Evolutionary conservation across 768 basidiomycete genomes (phyloP).

Genomic region (Naganishia vaughanmartiniae): DNA sequence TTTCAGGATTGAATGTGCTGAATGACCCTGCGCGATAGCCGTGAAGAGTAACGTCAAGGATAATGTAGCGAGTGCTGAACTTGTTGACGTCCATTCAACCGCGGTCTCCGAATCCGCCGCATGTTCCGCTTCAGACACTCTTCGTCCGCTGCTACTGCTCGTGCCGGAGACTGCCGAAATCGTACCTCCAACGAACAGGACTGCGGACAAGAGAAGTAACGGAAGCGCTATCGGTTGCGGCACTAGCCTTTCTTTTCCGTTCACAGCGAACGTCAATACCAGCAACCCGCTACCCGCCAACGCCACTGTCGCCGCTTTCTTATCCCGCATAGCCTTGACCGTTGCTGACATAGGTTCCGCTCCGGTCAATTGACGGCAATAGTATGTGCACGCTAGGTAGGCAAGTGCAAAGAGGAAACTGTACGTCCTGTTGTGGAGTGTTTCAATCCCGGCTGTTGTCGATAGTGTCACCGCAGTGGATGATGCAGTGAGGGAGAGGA

Average conservation of each 20-base stretch:
- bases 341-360: neutral
- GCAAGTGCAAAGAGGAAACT: neutral
- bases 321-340: neutral
- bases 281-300: neutral
- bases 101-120: neutral
- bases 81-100: neutral
- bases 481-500: neutral
- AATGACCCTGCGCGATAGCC: neutral
- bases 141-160: neutral
- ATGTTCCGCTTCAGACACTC: neutral
- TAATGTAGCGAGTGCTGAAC: neutral
- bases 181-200: neutral
- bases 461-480: neutral
- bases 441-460: neutral
- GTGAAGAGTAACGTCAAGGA: neutral
- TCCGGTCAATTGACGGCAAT: neutral
- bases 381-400: neutral
- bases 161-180: neutral
- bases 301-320: neutral
- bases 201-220: neutral
- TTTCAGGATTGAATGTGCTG: too few relatives aligned
- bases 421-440: slow-evolving; percentile 6
- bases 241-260: neutral
- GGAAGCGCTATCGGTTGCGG: neutral
- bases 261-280: neutral